These are phyloP conservation scores for Annulohypoxylon bovei DNA, from an alignment of 495 filamentous ascomycete genomes.

Conservation along the genomic window DNA sequence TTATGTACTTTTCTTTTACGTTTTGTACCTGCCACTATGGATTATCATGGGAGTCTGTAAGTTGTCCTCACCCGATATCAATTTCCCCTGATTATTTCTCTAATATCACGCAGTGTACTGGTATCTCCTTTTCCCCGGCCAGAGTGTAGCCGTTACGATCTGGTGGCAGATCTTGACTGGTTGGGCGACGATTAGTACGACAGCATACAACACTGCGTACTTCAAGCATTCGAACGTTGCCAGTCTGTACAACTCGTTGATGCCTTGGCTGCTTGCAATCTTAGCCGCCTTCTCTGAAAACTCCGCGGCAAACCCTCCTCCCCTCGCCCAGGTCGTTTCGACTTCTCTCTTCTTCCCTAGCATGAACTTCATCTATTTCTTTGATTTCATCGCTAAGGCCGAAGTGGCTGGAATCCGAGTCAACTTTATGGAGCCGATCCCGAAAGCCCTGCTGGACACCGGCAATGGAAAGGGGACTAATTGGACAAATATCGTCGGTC, in stretches of 20 bases:
- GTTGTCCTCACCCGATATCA: conserved; percentile 18
- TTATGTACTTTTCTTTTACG: conserved; percentile 36
- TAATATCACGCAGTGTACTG: conserved; percentile 54
- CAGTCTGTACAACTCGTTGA: conserved; percentile 66
- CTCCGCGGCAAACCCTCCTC: conserved; percentile 22
- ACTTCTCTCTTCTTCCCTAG: conserved; percentile 71
- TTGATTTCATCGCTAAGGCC: conserved; percentile 65
- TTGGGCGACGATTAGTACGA: conserved; percentile 65
- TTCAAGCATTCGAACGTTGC: conserved; percentile 74
- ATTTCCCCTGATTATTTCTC: conserved; percentile 64
- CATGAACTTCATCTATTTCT: conserved; percentile 73
- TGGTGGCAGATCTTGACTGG: conserved; percentile 66
- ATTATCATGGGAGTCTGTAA: conserved; percentile 40
- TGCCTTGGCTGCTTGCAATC: conserved; percentile 66
- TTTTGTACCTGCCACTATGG: conserved; percentile 38
- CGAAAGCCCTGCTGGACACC: conserved; percentile 42
- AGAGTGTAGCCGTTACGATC: conserved; percentile 62
- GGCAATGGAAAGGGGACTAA: conserved; percentile 7
- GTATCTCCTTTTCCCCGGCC: conserved; percentile 60
- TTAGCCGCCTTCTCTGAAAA: conserved; percentile 57
- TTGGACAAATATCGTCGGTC: conserved; percentile 59
- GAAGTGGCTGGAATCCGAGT: conserved; percentile 60
- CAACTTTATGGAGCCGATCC: conserved; percentile 61
- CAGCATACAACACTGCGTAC: conserved; percentile 69
- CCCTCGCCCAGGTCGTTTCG: conserved; percentile 59